A percentile compares a stretch with the other conserved stretches of the same genome.
These are phyloP conservation scores for Mycena vulgaris DNA, from an alignment of 768 basidiomycete genomes.

Conservation along the genomic window DNA sequence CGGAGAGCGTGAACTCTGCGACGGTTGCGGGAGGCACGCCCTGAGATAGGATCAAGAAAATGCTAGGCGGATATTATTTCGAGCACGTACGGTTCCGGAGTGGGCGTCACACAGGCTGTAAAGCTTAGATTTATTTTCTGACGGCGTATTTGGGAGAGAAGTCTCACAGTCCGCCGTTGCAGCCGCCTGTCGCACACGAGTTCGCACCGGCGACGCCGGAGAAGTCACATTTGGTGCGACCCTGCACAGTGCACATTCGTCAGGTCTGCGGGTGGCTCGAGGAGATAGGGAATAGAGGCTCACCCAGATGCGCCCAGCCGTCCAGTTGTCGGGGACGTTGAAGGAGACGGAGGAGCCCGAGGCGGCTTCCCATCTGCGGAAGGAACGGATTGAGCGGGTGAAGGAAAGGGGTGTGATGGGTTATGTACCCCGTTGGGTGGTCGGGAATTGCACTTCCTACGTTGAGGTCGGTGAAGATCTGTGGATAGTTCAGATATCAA, in stretches of 20 bases:
- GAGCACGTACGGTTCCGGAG: slow-evolving; percentile 43
- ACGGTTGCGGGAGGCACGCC: slow-evolving; percentile 62
- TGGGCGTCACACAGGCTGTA: slow-evolving; percentile 47
- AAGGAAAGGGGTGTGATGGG: not conserved
- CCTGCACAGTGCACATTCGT: slow-evolving; percentile 40
- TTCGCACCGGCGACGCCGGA: slow-evolving; percentile 48
- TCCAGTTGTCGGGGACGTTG: slow-evolving; percentile 64
- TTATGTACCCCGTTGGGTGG: slow-evolving; percentile 45
- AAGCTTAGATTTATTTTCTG: not conserved
- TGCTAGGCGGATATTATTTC: not conserved
- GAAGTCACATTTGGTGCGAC: slow-evolving; percentile 62
- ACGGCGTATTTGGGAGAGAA: not conserved
- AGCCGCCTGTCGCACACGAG: slow-evolving; percentile 61
- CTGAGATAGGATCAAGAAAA: slow-evolving; percentile 12
- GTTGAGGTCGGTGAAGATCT: slow-evolving; percentile 57
- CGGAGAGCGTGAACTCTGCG: slow-evolving; percentile 59
- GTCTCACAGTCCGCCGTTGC: slow-evolving; percentile 58
- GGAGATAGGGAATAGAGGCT: slow-evolving; percentile 33
- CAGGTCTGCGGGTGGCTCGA: not conserved
- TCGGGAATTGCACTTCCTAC: slow-evolving; percentile 52
- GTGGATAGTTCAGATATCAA: not conserved
- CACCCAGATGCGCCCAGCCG: slow-evolving; percentile 65
- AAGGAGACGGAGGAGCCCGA: slow-evolving; percentile 49
- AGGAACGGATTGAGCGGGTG: not conserved
- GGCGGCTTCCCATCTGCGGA: slow-evolving; percentile 40